phyloP scores from a whole-genome alignment of 2,329 filamentous ascomycete genomes.

The Verticillium dahliae region DNA sequence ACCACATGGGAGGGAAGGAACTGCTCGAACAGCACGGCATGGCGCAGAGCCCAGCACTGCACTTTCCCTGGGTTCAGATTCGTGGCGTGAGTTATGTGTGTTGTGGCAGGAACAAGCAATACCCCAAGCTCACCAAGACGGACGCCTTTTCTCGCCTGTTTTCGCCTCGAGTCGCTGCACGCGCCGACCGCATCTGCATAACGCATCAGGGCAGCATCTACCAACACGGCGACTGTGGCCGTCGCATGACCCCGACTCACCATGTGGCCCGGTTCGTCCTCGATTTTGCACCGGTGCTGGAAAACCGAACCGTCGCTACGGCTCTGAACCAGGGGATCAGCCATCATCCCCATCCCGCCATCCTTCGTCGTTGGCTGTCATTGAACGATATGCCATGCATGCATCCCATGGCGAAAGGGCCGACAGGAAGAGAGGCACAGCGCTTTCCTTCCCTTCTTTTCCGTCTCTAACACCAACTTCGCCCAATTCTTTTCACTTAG shows the following conservation, averaged over 20 bases:
- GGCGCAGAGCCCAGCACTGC: too few relatives aligned
- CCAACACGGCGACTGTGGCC: too few relatives aligned
- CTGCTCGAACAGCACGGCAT: background rate
- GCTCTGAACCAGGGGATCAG: background rate
- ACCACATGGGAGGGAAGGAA: background rate
- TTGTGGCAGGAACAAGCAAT: background rate
- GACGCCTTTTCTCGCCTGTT: background rate
- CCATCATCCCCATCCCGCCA: background rate
- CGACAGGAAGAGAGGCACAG: background rate
- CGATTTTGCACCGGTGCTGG: background rate
- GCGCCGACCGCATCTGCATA: background rate
- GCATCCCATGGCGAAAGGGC: background rate
- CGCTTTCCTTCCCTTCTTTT: background rate
- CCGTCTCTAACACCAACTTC: background rate
- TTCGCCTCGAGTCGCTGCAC: background rate
- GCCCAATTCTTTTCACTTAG: background rate
- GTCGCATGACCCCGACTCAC: background rate
- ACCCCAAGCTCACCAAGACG: background rate
- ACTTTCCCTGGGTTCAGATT: too few relatives aligned
- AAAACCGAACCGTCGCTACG: background rate
- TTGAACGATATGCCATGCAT: background rate
- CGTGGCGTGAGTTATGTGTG: background rate
- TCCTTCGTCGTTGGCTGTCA: background rate
- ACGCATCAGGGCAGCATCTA: background rate
- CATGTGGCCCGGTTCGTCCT: background rate